A percentile compares a stretch with the other conserved stretches of the same genome.
Conservation (phyloP, 768 basidiomycete genomes). For the Leccinellum albellum region DNA sequence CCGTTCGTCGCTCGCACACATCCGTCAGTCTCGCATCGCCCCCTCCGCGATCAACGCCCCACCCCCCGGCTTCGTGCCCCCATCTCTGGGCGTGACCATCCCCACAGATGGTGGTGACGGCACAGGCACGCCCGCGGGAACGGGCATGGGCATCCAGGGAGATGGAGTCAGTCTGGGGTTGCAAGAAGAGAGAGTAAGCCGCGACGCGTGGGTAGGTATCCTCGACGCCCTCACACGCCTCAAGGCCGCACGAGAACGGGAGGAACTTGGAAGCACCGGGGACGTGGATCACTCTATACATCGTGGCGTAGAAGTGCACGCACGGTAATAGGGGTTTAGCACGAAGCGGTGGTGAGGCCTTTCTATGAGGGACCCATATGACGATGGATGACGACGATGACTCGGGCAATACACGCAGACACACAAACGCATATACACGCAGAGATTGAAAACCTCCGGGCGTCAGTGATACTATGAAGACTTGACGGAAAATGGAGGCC, state of each 20-base stretch:
- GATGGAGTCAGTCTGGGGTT: constrained; percentile 51
- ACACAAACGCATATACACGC: neutral
- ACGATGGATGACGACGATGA: constrained; percentile 8
- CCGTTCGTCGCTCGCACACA: constrained; percentile 76
- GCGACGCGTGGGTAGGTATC: constrained; percentile 76
- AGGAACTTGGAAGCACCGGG: constrained; percentile 3
- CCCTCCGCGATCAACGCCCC: constrained; percentile 87
- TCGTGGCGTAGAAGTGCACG: constrained; percentile 16
- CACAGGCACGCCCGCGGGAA: constrained; percentile 7
- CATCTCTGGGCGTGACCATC: constrained; percentile 74
- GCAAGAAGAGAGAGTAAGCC: constrained; percentile 72
- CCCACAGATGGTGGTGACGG: constrained; percentile 37
- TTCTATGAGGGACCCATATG: neutral
- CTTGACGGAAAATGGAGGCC: constrained; percentile 6
- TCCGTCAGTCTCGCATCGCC: constrained; percentile 76
- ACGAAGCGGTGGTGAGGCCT: constrained; percentile 4
- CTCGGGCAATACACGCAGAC: neutral
- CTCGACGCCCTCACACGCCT: constrained; percentile 63
- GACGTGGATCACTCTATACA: constrained; percentile 8
- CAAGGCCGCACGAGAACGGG: constrained; percentile 43
- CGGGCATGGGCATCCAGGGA: constrained; percentile 7
- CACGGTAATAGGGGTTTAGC: constrained; percentile 15
- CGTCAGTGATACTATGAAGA: constrained; percentile 16
- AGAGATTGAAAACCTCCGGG: constrained; percentile 13
- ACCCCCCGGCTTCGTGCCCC: constrained; percentile 66